Percentiles rank a stretch among this genome's conserved stretches.
Conservation (phyloP, 371 early-diverging fungal species). For the Catenaria anguillulae region DNA sequence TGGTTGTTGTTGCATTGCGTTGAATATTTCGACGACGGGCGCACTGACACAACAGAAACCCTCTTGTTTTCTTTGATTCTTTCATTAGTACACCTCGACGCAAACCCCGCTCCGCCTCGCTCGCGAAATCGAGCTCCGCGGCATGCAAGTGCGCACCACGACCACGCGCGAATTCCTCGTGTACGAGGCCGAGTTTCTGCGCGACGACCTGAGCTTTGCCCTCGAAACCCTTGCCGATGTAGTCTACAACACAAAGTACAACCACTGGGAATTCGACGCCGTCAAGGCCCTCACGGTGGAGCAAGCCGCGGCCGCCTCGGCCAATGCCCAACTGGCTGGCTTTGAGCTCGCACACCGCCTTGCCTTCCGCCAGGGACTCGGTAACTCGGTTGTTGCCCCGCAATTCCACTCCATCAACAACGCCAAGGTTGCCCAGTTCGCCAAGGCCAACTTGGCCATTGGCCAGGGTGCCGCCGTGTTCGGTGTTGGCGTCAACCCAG, state of each 20-base stretch:
- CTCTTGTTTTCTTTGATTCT: no score
- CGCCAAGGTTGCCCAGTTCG: conserved; percentile 54
- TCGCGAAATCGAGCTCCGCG: conserved; percentile 86
- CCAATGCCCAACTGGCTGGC: conserved; percentile 47
- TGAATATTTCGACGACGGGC: not conserved
- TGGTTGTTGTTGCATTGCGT: no score
- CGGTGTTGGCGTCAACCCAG: conserved; percentile 66
- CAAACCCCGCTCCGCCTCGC: conserved; percentile 76
- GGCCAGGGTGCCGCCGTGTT: conserved; percentile 63
- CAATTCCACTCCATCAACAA: conserved; percentile 36
- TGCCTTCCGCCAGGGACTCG: conserved; percentile 89
- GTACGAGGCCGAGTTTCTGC: conserved; percentile 75
- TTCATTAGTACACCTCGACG: conserved; percentile 45
- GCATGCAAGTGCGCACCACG: conserved; percentile 64
- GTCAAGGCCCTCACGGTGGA: conserved; percentile 55
- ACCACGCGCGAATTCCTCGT: conserved; percentile 69
- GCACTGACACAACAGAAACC: not conserved
- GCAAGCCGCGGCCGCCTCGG: conserved; percentile 41
- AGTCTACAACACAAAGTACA: conserved; percentile 61
- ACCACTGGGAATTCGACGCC: conserved; percentile 72
- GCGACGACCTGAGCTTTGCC: conserved; percentile 77
- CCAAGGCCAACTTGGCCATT: conserved; percentile 43
- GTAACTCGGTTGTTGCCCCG: conserved; percentile 78
- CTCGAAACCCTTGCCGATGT: conserved; percentile 66
- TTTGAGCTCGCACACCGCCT: conserved; percentile 70